A percentile compares a stretch with the other conserved stretches of the same genome.
Conservation (phyloP, 331 rosid genomes). For the Erythrophleum ivorense region DNA sequence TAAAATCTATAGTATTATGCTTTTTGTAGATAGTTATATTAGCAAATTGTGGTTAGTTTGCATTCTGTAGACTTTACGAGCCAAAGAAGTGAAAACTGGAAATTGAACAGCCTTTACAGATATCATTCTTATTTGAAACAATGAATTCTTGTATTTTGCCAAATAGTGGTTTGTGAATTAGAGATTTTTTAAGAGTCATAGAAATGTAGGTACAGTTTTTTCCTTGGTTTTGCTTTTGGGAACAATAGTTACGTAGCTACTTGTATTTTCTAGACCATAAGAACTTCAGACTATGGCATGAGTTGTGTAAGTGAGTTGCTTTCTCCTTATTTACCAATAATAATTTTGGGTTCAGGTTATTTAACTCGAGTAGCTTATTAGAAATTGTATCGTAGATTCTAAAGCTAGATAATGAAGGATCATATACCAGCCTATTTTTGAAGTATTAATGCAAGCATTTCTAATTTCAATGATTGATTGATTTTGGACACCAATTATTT, state of each 20-base stretch:
- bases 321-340: not conserved
- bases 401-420: not conserved
- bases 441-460: not conserved
- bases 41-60: not conserved
- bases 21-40: not conserved
- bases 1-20: not conserved
- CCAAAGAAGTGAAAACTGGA: not conserved
- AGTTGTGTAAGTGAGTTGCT: not conserved
- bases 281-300: not conserved
- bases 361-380: not conserved
- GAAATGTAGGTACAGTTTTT: not conserved
- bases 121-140: slow-evolving; percentile 16
- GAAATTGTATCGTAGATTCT: not conserved
- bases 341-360: not conserved
- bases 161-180: not conserved
- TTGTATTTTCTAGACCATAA: not conserved
- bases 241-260: not conserved
- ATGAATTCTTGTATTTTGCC: not conserved
- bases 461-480: not conserved
- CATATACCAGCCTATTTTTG: not conserved
- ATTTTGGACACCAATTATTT: not conserved
- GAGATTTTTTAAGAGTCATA: not conserved
- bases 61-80: not conserved
- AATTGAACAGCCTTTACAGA: not conserved
- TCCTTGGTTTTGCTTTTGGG: not conserved